Evolutionary conservation across 2,329 filamentous ascomycete genomes (phyloP).

Genomic region (Proliferodiscus dingleyae): DNA sequence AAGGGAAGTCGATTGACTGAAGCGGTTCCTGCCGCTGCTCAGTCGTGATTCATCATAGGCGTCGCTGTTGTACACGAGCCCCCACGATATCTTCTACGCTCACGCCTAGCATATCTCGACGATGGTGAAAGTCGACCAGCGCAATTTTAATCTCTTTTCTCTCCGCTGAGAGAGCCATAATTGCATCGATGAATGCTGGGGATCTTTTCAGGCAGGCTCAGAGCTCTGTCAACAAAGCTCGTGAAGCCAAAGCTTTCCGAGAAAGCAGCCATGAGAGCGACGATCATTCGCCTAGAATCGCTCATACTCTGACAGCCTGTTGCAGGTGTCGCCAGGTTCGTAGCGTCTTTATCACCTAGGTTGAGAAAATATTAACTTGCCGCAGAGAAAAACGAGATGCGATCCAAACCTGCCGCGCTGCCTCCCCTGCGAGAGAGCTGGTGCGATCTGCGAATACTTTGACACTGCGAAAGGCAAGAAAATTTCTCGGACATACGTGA

Average conservation of each 20-base stretch:
- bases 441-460: constrained; percentile 90
- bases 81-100: background rate
- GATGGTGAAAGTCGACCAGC: constrained; percentile 23
- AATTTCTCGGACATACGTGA: constrained; percentile 87
- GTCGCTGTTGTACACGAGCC: constrained; percentile 2
- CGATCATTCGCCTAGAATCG: constrained; percentile 56
- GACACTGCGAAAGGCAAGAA: constrained; percentile 82
- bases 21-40: background rate
- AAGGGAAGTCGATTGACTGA: background rate
- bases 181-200: constrained; percentile 50
- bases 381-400: constrained; percentile 84
- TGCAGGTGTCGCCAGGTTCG: constrained; percentile 73
- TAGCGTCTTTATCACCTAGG: constrained; percentile 35
- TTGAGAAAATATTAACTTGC: constrained; percentile 12
- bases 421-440: constrained; percentile 85
- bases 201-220: constrained; percentile 57
- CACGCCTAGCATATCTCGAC: constrained; percentile 7
- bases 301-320: constrained; percentile 75
- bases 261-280: constrained; percentile 42
- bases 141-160: constrained; percentile 10
- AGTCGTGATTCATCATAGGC: background rate
- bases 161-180: constrained; percentile 8
- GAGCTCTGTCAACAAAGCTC: constrained; percentile 32
- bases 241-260: constrained; percentile 28
- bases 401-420: constrained; percentile 90